Evolutionary conservation across 768 basidiomycete species (phyloP), one percentile per base, ranked within the genome.

Genomic region (Jaapia argillacea): DNA sequence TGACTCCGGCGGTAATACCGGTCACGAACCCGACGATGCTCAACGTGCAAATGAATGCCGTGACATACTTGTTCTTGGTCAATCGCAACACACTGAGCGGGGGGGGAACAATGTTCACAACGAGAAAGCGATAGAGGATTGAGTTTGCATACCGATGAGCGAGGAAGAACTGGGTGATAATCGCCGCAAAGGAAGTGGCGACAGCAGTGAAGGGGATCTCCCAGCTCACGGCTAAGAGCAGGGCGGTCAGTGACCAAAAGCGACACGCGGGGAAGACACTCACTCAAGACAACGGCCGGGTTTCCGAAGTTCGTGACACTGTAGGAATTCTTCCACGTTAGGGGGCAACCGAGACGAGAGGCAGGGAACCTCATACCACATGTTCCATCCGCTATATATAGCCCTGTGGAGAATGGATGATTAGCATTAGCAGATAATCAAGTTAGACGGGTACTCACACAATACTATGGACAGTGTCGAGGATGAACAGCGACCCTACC

Each of bases 131-230:
- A n/a, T n/a, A n/a, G n/a, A n/a, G n/a, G n/a, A n/a, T n/a, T n/a
- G n/a, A n/a, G n/a, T n/a, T n/a, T n/a, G 45, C 64, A 21, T 41
- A 66, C 72, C 73, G 68, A 49, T 68, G 60, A 1, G 60, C 66
- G 22, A 75, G 58, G 57, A 71, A 75, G 26, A 58, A 42, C 48
- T 77, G 75, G 0, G 74, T 72, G n/a, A 73, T 58, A 24, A 75
- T 52, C 0, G 72, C 74, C 14, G 70, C 65, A 4, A 72, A 52
- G 1, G 70, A 58, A 4, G 66, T 72, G 4, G 66, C 69, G 18
- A 66, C 55, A 4, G 74, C 69, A 0, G 72, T 75, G 44, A 75
- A 71, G 2, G 69, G 67, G 36, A 72, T 69, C 3, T 68, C 68
- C 72, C 74, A 76, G n/a, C 56, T 56, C 40, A 65, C 63, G 31